Conservation (phyloP, 2,329 filamentous ascomycete species). For the Polytolypa hystricis region DNA sequence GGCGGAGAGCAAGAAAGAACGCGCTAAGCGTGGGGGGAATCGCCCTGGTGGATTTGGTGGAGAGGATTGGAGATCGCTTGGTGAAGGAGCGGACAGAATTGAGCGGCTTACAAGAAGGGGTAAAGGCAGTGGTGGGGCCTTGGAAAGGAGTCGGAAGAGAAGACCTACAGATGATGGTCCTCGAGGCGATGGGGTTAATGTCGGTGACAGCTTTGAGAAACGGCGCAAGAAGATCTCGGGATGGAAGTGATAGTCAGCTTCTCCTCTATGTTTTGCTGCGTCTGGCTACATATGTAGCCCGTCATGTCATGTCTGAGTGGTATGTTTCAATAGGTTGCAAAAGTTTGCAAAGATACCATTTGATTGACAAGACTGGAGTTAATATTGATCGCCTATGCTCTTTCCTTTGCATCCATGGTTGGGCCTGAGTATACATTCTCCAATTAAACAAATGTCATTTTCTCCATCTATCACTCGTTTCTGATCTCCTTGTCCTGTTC, state of each 20-base stretch:
- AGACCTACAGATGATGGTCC: conserved; percentile 59
- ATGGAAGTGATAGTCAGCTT: conserved; percentile 32
- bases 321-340: too few species aligned
- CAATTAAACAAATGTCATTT: too few species aligned
- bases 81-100: conserved; percentile 77
- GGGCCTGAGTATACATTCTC: too few species aligned
- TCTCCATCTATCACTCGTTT: too few species aligned
- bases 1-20: conserved; percentile 77
- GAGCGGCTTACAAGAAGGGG: conserved; percentile 67
- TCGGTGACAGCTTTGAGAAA: conserved; percentile 52
- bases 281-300: too few species aligned
- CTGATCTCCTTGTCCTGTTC: too few species aligned
- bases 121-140: conserved; percentile 42
- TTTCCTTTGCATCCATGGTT: too few species aligned
- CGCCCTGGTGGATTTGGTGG: conserved; percentile 61
- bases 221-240: conserved; percentile 34
- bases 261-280: too few species aligned
- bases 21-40: conserved; percentile 46
- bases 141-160: conserved; percentile 82
- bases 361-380: too few species aligned
- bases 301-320: too few species aligned
- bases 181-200: conserved; percentile 49
- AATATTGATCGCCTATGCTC: too few species aligned
- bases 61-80: conserved; percentile 83
- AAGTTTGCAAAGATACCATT: too few species aligned